Base-by-base conservation (phyloP, 352 stramenopile genomes). In the Pythium aquatile region DNA sequence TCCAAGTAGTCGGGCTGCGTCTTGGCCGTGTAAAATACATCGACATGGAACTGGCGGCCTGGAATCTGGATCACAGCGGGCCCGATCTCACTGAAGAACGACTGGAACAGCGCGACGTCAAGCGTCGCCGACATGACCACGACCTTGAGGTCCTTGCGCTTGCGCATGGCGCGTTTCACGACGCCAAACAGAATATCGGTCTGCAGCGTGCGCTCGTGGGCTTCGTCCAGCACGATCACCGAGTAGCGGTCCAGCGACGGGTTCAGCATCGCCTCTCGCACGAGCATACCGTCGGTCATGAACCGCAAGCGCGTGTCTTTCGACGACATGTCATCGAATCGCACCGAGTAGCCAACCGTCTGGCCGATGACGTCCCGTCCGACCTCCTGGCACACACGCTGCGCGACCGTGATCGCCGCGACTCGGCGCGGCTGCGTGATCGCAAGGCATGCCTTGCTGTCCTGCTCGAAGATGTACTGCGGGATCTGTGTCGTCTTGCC, bases 81-180 rank as follows among this genome's bases (percentile, higher is more conserved):
- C 4, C 10, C 17, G 37, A 82, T 91, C 30, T 88, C 91, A n/a
- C 78, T 74, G 73, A 99, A 99, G 72, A 98, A 99, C 13, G 70
- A 70, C 55, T 85, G 71, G 76, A 99, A 99, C 5, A 97, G 84
- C 54, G 82, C 73, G 30, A 98, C 88, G 65, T 99, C 92, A 28
- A 99, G 76, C 35, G 97, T 99, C 44, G 97, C 98, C n/a, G 93
- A 99, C 96, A 99, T 99, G 62, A 99, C 93, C 29, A 99, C 87
- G 11, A 99, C 86, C 61, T 92, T 94, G n/a, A 99, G 77, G 59
- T 95, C 79, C 42, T 77, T 85, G 37, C 88, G 82, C 63, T 85
- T 88, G 42, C 86, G 70, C 72, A 95, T 75, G 24, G 89, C 90
- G 17, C 78, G 83, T 76, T 94, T 92, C 51, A 94, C 80, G 65